phyloP scores from a whole-genome alignment of 148 eudicot species.

The Persicaria maculosa region DNA sequence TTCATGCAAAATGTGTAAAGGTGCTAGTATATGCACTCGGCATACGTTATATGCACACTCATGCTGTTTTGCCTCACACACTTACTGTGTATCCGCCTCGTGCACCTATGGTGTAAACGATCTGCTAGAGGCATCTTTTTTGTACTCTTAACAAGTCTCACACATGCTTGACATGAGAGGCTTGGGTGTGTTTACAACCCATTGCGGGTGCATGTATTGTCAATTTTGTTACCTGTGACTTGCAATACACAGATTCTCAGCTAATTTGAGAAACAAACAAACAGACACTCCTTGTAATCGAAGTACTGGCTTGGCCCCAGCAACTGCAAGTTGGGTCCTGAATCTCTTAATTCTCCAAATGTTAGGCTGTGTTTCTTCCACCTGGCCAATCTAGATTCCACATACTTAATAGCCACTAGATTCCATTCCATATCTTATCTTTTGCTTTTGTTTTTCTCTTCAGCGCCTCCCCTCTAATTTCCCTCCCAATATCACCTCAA shows the following conservation, averaged over 20 bases:
- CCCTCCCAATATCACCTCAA: neutral
- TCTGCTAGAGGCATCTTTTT: no score
- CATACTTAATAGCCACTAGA: neutral
- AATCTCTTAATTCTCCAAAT: slow-evolving; percentile 7
- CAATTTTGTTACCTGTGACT: neutral
- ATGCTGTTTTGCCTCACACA: no score
- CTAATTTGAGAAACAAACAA: neutral
- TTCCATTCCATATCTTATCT: slow-evolving; percentile 7
- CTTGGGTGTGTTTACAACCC: no score
- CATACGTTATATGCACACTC: no score
- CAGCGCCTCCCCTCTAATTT: neutral
- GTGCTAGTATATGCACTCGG: no score
- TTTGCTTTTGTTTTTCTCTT: neutral
- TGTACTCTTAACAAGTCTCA: no score
- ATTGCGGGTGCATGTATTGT: no score
- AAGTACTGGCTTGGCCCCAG: neutral
- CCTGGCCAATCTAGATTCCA: slow-evolving; percentile 11
- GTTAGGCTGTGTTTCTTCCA: slow-evolving; percentile 12
- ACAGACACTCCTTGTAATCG: neutral
- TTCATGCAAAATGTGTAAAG: no score
- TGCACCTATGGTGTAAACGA: no score
- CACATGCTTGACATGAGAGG: no score
- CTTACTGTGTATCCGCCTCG: no score
- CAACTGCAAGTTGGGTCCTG: neutral
- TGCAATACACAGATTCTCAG: neutral